Percentiles rank a stretch among this genome's conserved stretches.
phyloP scores from a whole-genome alignment of 2,329 filamentous ascomycete species.

The Paracoccidioides lutzii region DNA sequence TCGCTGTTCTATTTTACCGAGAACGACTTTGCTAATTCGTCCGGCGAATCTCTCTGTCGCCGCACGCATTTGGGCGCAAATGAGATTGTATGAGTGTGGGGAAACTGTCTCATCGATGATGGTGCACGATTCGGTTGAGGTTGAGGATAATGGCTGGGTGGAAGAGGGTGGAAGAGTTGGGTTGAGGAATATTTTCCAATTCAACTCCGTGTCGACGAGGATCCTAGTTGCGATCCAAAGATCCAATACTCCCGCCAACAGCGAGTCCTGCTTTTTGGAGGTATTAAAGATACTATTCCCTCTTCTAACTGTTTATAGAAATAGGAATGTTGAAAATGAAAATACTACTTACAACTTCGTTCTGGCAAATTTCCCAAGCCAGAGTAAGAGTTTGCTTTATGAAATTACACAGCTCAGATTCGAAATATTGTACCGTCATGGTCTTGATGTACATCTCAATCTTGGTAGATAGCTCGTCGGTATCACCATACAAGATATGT shows the following conservation, averaged over 20 bases:
- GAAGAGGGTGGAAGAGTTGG: conserved; percentile 27
- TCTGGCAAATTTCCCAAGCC: conserved; percentile 25
- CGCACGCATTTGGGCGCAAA: conserved; percentile 42
- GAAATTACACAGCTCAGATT: conserved; percentile 38
- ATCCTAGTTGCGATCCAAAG: conserved; percentile 45
- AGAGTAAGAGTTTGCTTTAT: conserved; percentile 38
- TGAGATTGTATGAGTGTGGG: conserved; percentile 35
- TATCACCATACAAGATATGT: conserved; percentile 38
- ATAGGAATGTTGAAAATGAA: background rate
- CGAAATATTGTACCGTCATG: conserved; percentile 33
- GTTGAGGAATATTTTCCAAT: conserved; percentile 39
- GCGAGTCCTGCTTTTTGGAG: conserved; percentile 24
- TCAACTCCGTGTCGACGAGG: conserved; percentile 37
- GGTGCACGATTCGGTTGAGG: conserved; percentile 28
- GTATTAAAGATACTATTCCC: background rate
- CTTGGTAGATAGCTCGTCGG: conserved; percentile 39
- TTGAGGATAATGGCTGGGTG: conserved; percentile 25
- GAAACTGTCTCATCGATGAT: conserved; percentile 29
- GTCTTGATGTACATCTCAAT: conserved; percentile 43
- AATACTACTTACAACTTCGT: conserved; percentile 24
- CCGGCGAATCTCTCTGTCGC: conserved; percentile 43
- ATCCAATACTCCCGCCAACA: conserved; percentile 41
- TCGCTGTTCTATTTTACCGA: conserved; percentile 49
- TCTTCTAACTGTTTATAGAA: background rate
- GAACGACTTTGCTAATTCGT: conserved; percentile 40